These are phyloP conservation scores for Orychophragmus violaceus DNA, from an alignment of 345 rosid genomes.

Conservation along the genomic window DNA sequence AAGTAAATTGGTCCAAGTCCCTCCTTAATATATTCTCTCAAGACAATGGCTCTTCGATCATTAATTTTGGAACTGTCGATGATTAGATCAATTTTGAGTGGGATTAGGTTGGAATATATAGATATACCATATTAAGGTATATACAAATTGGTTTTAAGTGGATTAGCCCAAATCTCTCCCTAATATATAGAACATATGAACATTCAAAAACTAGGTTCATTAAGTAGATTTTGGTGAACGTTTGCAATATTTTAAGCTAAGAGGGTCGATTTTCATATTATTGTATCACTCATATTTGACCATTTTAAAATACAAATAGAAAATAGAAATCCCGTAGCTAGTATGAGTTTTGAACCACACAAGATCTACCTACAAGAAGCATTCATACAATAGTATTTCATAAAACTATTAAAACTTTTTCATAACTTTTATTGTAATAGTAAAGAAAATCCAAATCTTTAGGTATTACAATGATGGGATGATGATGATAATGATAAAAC, in stretches of 20 bases:
- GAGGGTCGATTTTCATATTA: neutral
- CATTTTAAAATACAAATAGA: neutral
- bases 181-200: neutral
- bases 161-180: too few relatives aligned
- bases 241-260: neutral
- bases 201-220: too few relatives aligned
- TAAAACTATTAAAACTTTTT: neutral
- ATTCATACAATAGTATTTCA: neutral
- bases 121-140: too few relatives aligned
- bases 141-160: too few relatives aligned
- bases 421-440: constrained; percentile 19
- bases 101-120: too few relatives aligned
- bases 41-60: too few relatives aligned
- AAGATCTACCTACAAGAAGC: neutral
- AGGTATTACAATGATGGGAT: constrained; percentile 22
- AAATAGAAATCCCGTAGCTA: neutral
- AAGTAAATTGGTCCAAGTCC: too few relatives aligned
- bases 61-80: too few relatives aligned
- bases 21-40: too few relatives aligned
- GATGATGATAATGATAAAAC: constrained; percentile 18
- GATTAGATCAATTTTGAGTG: too few relatives aligned
- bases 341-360: too few relatives aligned
- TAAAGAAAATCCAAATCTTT: constrained; percentile 20
- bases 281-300: neutral
- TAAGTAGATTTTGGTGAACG: neutral